These are phyloP conservation scores for Cryptosporidium meleagridis DNA, from an alignment of 169 alveolate genomes.

Conservation along the genomic window DNA sequence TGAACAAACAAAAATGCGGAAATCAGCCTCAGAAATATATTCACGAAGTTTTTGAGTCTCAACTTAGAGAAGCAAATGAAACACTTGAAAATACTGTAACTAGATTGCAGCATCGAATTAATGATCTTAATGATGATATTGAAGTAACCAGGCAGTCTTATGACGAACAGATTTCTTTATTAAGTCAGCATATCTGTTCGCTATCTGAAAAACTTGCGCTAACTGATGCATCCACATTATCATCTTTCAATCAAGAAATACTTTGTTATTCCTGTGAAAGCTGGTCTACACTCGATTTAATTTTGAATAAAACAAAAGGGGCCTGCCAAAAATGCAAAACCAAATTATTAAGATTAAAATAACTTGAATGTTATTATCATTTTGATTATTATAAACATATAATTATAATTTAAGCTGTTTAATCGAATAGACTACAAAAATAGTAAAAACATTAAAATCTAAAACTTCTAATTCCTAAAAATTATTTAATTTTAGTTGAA, in stretches of 20 bases:
- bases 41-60: constrained; percentile 52
- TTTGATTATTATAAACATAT: not conserved
- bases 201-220: constrained; percentile 49
- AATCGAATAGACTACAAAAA: not conserved
- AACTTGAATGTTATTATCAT: not conserved
- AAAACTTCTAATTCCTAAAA: constrained; percentile 14
- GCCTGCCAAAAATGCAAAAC: constrained; percentile 55
- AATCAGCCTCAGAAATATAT: not conserved
- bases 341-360: constrained; percentile 51
- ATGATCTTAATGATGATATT: constrained; percentile 56
- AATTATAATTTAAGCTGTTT: not conserved
- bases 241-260: constrained; percentile 66
- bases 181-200: constrained; percentile 55
- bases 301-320: constrained; percentile 47
- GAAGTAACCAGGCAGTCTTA: constrained; percentile 46
- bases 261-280: constrained; percentile 56
- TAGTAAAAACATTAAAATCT: constrained; percentile 22
- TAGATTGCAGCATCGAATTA: constrained; percentile 22
- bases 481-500: not conserved
- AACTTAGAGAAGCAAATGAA: constrained; percentile 67
- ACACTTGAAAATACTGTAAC: constrained; percentile 59
- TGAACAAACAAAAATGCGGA: not conserved
- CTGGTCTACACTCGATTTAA: constrained; percentile 40
- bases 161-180: constrained; percentile 43
- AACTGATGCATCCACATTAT: constrained; percentile 42